These are phyloP conservation scores for Tephrocybe sp. DNA, from an alignment of 768 basidiomycete genomes.

Conservation along the genomic window DNA sequence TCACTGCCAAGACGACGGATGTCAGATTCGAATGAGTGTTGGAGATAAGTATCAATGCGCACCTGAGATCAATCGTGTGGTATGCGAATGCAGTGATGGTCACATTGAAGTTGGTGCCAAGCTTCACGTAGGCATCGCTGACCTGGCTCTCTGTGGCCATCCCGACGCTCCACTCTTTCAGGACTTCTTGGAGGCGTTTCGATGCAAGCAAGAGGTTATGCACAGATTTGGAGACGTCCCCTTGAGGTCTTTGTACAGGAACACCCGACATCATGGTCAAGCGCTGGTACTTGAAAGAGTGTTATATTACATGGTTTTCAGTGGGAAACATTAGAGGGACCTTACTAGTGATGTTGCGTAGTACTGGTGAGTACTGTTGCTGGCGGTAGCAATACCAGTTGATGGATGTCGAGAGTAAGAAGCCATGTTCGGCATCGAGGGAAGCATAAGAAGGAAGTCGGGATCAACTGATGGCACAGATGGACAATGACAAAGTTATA, in stretches of 20 bases:
- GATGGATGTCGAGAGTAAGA: background rate
- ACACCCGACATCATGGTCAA: no score
- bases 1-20: constrained; percentile 39
- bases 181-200: constrained; percentile 73
- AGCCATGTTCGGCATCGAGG: background rate
- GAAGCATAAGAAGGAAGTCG: no score
- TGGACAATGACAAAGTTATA: no score
- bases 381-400: background rate
- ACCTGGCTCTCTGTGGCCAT: constrained; percentile 68
- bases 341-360: background rate
- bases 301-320: no score
- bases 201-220: constrained; percentile 74
- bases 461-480: no score
- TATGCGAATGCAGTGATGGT: constrained; percentile 73
- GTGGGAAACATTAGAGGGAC: no score
- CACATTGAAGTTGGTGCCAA: constrained; percentile 86
- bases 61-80: constrained; percentile 74
- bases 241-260: constrained; percentile 21
- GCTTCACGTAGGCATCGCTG: constrained; percentile 84
- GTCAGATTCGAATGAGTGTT: background rate
- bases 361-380: background rate
- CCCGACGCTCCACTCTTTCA: constrained; percentile 65
- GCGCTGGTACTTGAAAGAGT: no score
- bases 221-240: constrained; percentile 58
- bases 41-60: background rate